Evolutionary conservation across 106 monocot species (phyloP), one percentile per base, ranked within the genome.

Genomic region (Dendrobium nobile): DNA sequence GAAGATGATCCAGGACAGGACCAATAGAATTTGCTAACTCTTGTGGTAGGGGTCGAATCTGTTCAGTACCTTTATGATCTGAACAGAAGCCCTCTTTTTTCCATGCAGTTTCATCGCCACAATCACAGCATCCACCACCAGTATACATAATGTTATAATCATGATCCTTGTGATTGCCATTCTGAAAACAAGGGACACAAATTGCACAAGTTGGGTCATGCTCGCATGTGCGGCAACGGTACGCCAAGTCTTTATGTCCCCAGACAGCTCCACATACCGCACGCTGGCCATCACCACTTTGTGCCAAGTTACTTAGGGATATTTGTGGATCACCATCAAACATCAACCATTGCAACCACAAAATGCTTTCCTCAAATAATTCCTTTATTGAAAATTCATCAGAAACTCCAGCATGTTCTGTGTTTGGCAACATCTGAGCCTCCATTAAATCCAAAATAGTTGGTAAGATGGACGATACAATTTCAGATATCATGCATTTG

Each of bases 81-180:
- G 92, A 92, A 87, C 98, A 99, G 80, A 99, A 99, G 20, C 98
- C 98, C 47, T 95, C 95, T 54, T 85, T 85, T 74, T 95, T 93
- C 98, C 98, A 99, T 59, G 98, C 98, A 78, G 95, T 95, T 31
- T 84, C 80, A 87, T 99, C 98, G 67, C 98, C 98, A 84, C 98
- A 99, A 48, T 99, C 98, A 82, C 98, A 99, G 61, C 98, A 99
- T 58, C 98, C 98, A 48, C 98, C 93, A 24, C 89, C 84, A 9
- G 98, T 95, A 72, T 99, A 95, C 51, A 95, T 93, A 37, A 95
- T 93, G 45, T 89, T 93, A 76, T 99, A 99, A 82, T 99, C 98
- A 85, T 99, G 98, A 31, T 88, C 95, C 72, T 85, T 83, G 81
- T 99, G 98, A 83, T 91, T 78, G 10, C 98, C 95, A 65, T 99